phyloP scores from a whole-genome alignment of 140 eudicot genomes.

The Oenanthe javanica region DNA sequence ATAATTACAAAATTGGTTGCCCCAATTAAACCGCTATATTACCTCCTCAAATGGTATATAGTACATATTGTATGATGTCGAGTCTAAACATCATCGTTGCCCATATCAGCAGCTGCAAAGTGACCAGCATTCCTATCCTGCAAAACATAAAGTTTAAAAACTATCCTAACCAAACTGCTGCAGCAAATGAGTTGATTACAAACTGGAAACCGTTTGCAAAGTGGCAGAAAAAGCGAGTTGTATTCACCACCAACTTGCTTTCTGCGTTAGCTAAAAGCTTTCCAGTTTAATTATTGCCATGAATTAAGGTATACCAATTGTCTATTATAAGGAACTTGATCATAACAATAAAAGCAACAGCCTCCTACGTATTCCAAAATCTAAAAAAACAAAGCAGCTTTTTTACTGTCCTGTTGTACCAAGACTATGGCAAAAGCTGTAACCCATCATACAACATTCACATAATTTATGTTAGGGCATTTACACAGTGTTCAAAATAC shows the following conservation, averaged over 20 bases:
- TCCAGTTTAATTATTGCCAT: background rate
- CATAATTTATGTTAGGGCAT: background rate
- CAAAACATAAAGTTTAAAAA: constrained; percentile 3
- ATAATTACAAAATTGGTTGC: background rate
- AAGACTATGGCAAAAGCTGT: background rate
- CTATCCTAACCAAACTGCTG: background rate
- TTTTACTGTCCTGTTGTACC: background rate
- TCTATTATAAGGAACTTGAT: background rate
- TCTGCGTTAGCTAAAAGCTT: too few relatives aligned
- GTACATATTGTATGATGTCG: background rate
- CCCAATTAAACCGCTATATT: background rate
- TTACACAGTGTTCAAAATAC: background rate
- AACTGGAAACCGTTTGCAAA: background rate
- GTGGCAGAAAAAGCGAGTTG: background rate
- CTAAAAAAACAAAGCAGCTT: too few relatives aligned
- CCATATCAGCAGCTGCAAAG: constrained; percentile 23
- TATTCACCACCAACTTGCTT: too few relatives aligned
- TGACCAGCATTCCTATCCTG: constrained; percentile 48
- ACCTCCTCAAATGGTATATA: background rate
- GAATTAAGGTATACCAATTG: background rate
- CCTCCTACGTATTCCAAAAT: background rate
- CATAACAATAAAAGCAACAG: background rate
- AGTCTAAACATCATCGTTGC: background rate
- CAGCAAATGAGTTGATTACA: background rate
- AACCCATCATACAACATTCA: background rate